A percentile compares a stretch with the other conserved stretches of the same genome.
phyloP scores from a whole-genome alignment of 306 rosid genomes.

The Ormosia semicastrata region DNA sequence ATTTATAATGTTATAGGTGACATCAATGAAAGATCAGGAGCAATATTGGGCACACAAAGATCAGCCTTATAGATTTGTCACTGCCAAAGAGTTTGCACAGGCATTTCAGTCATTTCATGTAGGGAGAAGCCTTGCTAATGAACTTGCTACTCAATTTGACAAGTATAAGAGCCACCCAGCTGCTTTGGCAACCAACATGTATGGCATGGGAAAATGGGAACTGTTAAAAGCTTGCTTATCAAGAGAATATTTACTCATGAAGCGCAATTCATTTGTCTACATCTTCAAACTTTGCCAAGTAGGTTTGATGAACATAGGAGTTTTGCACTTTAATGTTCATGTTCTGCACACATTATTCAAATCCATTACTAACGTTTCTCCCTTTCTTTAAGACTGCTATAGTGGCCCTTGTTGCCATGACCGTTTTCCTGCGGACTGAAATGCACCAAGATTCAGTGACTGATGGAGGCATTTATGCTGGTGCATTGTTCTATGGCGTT shows the following conservation, averaged over 20 bases:
- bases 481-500: constrained; percentile 50
- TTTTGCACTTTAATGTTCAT: neutral
- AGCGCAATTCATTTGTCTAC: constrained; percentile 63
- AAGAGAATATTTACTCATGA: constrained; percentile 62
- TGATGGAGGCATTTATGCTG: constrained; percentile 48
- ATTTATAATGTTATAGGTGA: constrained; percentile 38
- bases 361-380: neutral
- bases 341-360: neutral
- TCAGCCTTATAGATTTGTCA: constrained; percentile 51
- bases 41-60: constrained; percentile 55
- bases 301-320: constrained; percentile 23
- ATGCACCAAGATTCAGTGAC: constrained; percentile 54
- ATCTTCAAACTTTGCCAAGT: constrained; percentile 56
- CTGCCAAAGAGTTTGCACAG: constrained; percentile 43
- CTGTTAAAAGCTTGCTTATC: constrained; percentile 56
- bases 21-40: constrained; percentile 66
- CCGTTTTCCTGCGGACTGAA: constrained; percentile 57
- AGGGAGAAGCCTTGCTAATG: constrained; percentile 38
- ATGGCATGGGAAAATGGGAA: constrained; percentile 47
- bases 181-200: constrained; percentile 48
- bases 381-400: constrained; percentile 34
- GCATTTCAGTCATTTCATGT: constrained; percentile 48
- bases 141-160: constrained; percentile 52
- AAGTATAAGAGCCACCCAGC: constrained; percentile 61
- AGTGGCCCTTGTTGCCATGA: constrained; percentile 53